Conservation (phyloP, 2,329 filamentous ascomycete genomes). For the Stenocarpella maydis region DNA sequence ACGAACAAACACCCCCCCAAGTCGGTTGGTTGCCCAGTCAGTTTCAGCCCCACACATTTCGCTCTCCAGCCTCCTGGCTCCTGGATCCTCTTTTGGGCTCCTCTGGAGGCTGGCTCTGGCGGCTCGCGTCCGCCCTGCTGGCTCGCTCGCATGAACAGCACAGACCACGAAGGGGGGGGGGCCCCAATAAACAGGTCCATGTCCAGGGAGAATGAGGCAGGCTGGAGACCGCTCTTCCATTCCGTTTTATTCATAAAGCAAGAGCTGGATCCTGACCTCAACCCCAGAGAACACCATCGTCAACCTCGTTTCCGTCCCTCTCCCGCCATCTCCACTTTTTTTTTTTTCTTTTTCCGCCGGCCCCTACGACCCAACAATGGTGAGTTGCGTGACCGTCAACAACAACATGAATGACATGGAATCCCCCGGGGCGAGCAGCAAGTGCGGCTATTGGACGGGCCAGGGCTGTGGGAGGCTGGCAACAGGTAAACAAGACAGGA, state of each 20-base stretch:
- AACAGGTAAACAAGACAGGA: slow-evolving; percentile 17
- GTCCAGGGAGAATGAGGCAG: slow-evolving; percentile 16
- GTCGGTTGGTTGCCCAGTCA: slow-evolving; percentile 30
- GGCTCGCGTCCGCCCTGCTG: slow-evolving; percentile 3
- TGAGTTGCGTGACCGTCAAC: slow-evolving; percentile 24
- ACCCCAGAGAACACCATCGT: slow-evolving; percentile 42
- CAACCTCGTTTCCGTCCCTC: slow-evolving; percentile 33
- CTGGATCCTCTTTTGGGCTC: background rate
- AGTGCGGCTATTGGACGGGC: slow-evolving; percentile 22
- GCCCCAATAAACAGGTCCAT: slow-evolving; percentile 36
- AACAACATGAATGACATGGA: background rate
- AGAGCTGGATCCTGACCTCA: slow-evolving; percentile 36
- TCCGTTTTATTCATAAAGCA: slow-evolving; percentile 37
- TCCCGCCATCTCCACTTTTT: background rate
- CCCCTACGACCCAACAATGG: slow-evolving; percentile 24
- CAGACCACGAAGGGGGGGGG: slow-evolving; percentile 36
- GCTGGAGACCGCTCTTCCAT: slow-evolving; percentile 37
- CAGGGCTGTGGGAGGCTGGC: slow-evolving; percentile 10
- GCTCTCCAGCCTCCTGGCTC: background rate
- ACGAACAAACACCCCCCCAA: background rate
- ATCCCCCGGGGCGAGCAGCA: slow-evolving; percentile 19
- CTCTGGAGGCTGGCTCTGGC: slow-evolving; percentile 4
- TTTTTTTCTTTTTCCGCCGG: background rate
- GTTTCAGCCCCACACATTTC: slow-evolving; percentile 20
- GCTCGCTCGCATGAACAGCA: slow-evolving; percentile 29